Evolutionary conservation across 306 rosid species (phyloP).

Genomic region (Gleditsia sinensis): DNA sequence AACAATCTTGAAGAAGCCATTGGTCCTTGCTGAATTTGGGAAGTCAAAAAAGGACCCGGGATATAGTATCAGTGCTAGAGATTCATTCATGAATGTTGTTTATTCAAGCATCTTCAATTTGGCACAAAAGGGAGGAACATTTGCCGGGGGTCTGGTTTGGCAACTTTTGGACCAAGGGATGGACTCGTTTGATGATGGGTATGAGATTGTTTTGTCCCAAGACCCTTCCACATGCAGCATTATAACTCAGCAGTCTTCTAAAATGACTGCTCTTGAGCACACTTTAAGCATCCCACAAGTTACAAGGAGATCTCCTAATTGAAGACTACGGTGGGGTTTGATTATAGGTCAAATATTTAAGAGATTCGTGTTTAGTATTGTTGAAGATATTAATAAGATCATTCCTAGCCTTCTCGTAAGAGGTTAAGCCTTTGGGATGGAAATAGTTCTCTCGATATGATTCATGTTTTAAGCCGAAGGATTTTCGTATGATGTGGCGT

Average conservation of each 20-base stretch:
- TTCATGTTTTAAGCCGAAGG: no score
- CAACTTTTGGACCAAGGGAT: constrained; percentile 53
- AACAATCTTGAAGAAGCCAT: constrained; percentile 49
- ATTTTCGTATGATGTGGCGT: no score
- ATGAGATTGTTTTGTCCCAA: constrained; percentile 53
- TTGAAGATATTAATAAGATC: background rate
- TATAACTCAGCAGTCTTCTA: constrained; percentile 51
- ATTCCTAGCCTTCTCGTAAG: background rate
- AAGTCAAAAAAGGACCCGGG: no score
- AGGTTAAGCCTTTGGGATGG: background rate
- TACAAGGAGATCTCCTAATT: background rate
- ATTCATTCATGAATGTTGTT: constrained; percentile 32
- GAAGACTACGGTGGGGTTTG: background rate
- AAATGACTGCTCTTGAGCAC: constrained; percentile 39
- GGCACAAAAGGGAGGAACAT: constrained; percentile 43
- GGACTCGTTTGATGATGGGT: constrained; percentile 48
- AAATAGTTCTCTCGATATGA: background rate
- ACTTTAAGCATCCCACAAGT: background rate
- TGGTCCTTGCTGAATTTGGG: no score
- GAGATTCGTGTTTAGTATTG: background rate
- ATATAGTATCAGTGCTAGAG: no score
- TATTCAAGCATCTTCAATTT: constrained; percentile 41
- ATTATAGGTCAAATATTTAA: background rate
- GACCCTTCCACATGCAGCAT: constrained; percentile 33
- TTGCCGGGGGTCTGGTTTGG: constrained; percentile 58